phyloP scores from a whole-genome alignment of 257 asterid species.

The Fraxinus quadrangulata region DNA sequence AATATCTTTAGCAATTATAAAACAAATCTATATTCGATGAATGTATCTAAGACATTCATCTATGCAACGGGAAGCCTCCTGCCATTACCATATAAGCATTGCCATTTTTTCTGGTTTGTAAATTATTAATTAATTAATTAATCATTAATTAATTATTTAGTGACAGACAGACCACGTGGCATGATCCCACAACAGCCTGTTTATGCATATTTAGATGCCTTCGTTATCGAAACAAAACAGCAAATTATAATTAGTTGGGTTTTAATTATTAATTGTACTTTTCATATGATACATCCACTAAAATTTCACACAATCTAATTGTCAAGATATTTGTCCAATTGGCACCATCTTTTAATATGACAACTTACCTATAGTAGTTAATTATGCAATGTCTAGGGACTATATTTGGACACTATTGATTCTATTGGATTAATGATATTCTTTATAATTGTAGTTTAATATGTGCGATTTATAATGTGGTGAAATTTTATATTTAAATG shows the following conservation, averaged over 20 bases:
- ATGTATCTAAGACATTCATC: neutral
- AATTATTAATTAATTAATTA: slow-evolving; percentile 11
- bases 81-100: neutral
- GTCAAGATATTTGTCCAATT: neutral
- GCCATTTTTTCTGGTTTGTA: neutral
- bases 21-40: neutral
- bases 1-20: neutral
- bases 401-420: neutral
- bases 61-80: neutral
- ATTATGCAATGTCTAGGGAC: neutral
- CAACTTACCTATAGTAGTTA: neutral
- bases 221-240: slow-evolving; percentile 7
- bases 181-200: slow-evolving; percentile 56
- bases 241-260: neutral
- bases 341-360: neutral
- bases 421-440: neutral
- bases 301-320: neutral
- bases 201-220: slow-evolving; percentile 6
- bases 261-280: neutral
- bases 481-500: too few relatives aligned
- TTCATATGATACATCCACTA: neutral
- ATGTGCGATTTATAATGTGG: neutral
- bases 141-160: slow-evolving; percentile 24
- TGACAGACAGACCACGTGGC: slow-evolving; percentile 61
- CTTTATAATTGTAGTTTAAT: neutral